phyloP scores from a whole-genome alignment of 1,139 yeast genomes.

The Magnusiomyces ingens region DNA sequence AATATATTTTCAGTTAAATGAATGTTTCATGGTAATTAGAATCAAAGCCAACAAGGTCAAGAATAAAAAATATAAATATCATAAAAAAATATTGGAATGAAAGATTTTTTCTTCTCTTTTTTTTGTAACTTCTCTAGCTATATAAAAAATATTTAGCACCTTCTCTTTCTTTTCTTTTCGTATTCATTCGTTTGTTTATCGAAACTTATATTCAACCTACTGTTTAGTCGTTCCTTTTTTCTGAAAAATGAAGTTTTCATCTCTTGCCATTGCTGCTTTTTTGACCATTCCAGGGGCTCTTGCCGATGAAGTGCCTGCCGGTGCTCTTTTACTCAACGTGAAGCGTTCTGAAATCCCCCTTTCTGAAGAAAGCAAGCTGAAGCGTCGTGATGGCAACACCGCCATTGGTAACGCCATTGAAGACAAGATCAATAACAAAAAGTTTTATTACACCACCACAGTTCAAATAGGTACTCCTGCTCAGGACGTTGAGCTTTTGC shows the following conservation, averaged over 20 bases:
- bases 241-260: conserved; percentile 10
- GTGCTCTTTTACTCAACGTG: conserved; percentile 23
- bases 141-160: background rate
- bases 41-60: no score
- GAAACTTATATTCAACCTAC: background rate
- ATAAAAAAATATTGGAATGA: background rate
- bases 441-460: conserved; percentile 32
- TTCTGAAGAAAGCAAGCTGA: conserved; percentile 16
- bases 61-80: no score
- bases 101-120: background rate
- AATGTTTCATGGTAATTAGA: no score
- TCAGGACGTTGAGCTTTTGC: conserved; percentile 31
- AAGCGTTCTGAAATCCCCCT: conserved; percentile 21
- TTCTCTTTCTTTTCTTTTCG: background rate
- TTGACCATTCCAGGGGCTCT: conserved; percentile 10
- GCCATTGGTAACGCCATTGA: conserved; percentile 22
- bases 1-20: no score
- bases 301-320: conserved; percentile 19
- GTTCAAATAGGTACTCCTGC: conserved; percentile 35
- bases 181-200: background rate
- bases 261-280: conserved; percentile 11
- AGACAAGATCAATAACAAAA: conserved; percentile 31
- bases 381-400: conserved; percentile 16
- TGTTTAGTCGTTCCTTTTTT: background rate
- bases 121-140: background rate